Conservation (phyloP, 208 protist species). For the Plasmodiophora brassicae region DNA sequence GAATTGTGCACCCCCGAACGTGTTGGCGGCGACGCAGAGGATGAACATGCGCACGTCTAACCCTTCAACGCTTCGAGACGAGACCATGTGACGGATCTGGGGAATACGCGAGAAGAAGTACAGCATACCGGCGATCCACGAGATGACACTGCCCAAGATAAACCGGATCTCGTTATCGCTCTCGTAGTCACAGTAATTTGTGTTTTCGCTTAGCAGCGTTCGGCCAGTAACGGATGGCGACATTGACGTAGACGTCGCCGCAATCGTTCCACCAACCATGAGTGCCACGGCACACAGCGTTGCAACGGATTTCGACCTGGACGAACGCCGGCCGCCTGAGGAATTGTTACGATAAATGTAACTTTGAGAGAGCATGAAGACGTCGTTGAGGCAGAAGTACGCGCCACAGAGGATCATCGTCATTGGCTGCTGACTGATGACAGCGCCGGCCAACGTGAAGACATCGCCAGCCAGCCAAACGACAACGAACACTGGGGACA, state of each 20-base stretch:
- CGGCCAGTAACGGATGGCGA: no score
- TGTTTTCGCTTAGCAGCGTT: no score
- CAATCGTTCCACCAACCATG: no score
- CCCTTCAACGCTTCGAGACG: neutral
- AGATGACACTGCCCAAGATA: neutral
- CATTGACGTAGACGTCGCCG: no score
- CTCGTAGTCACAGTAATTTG: neutral
- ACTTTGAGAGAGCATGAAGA: neutral
- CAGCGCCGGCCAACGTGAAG: neutral
- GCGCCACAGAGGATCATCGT: neutral
- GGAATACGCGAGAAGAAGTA: neutral
- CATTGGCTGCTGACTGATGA: neutral
- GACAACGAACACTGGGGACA: neutral
- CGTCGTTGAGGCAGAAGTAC: neutral
- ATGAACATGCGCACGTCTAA: neutral
- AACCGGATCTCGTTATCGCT: neutral
- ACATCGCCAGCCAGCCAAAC: neutral
- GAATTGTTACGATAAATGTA: no score
- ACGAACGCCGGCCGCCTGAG: no score
- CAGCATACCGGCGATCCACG: neutral
- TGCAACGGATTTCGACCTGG: no score
- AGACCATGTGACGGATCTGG: neutral
- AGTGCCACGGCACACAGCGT: no score
- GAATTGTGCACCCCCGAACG: neutral
- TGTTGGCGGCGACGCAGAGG: neutral